Evolutionary conservation across 2,329 filamentous ascomycete species (phyloP), one percentile per base, ranked within the genome.

Genomic region (Scedosporium minutisporum): DNA sequence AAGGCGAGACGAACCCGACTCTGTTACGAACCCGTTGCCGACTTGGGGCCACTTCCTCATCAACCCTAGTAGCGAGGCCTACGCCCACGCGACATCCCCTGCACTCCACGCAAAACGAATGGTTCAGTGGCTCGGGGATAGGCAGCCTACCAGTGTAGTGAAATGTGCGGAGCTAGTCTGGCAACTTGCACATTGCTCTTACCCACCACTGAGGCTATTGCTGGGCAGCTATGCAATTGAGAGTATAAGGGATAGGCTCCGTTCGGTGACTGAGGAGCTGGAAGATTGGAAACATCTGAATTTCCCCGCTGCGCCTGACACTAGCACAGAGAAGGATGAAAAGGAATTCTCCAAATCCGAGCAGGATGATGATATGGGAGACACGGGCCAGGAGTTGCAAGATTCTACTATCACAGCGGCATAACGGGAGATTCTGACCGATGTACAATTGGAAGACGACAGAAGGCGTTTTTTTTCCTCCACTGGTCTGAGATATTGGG

Each of bases 221-320:
- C 75, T 97, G 25, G 95, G 95, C 0, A 96, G 87, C 66, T 97
- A 96, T 76, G 93, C 95, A 1, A 93, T 97, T 44, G 93, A 99
- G 74, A 97, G 93, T 73, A 96, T 97, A 60, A 81, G 95, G 16
- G 95, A 99, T 76, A 82, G 93, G 21, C 76, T 97, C 70, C 84
- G 91, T 67, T 93, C 89, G 65, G 91, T 97, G 48, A 97, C 93
- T 12, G 95, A 97, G 74, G 95, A 99, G 78, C 84, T 96, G 67
- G 91, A 96, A 75, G 91, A 96, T 71, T 96, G 91, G 91, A 95
- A 93, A 70, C 88, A 93, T 71, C 77, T 96, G 33, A 90, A 90
- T 72, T 93, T 64, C 58, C 65, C 65, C 4, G 55, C 64, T 16
- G 51, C 60, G n/a, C 60, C 62, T 14, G 64, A 64, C 18, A 62